Conservation (phyloP, 2,329 filamentous ascomycete species). For the Chaetoscypha palmicola region DNA sequence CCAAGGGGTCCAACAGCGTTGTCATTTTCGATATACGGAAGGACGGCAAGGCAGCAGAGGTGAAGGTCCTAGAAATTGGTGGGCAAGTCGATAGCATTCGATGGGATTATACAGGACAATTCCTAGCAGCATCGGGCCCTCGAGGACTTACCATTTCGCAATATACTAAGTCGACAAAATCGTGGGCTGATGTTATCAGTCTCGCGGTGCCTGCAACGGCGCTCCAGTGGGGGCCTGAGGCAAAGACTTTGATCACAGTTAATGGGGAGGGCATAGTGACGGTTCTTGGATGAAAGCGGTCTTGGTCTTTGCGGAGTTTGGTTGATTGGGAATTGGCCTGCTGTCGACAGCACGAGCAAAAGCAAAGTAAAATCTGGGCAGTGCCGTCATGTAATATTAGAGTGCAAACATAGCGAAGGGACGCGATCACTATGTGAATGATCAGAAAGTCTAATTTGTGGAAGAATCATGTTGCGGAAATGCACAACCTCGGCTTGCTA, state of each 20-base stretch:
- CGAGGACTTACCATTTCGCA: slow-evolving; percentile 81
- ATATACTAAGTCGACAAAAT: slow-evolving; percentile 79
- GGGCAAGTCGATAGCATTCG: slow-evolving; percentile 66
- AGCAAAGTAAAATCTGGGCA: too few species aligned
- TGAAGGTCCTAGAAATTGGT: slow-evolving; percentile 82
- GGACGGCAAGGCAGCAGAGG: slow-evolving; percentile 71
- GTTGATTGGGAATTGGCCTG: too few species aligned
- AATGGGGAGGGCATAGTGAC: slow-evolving; percentile 69
- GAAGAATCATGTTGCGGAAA: too few species aligned
- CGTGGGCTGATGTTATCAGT: slow-evolving; percentile 79
- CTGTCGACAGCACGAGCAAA: too few species aligned
- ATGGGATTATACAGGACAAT: slow-evolving; percentile 97
- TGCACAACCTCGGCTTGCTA: too few species aligned
- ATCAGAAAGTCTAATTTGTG: too few species aligned
- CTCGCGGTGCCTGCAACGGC: slow-evolving; percentile 67
- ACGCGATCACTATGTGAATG: too few species aligned
- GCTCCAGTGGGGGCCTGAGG: slow-evolving; percentile 70
- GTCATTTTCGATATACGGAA: slow-evolving; percentile 91
- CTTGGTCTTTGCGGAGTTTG: too few species aligned
- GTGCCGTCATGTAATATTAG: too few species aligned
- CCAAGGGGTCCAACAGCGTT: slow-evolving; percentile 69
- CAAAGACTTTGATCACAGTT: slow-evolving; percentile 66
- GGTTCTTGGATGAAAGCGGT: too few species aligned
- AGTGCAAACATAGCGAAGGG: too few species aligned
- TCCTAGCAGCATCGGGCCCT: slow-evolving; percentile 72